A percentile compares a stretch with the other conserved stretches of the same genome.
Conservation (phyloP, 1,284 basidiomycete genomes). For the Trametes versicolor region DNA sequence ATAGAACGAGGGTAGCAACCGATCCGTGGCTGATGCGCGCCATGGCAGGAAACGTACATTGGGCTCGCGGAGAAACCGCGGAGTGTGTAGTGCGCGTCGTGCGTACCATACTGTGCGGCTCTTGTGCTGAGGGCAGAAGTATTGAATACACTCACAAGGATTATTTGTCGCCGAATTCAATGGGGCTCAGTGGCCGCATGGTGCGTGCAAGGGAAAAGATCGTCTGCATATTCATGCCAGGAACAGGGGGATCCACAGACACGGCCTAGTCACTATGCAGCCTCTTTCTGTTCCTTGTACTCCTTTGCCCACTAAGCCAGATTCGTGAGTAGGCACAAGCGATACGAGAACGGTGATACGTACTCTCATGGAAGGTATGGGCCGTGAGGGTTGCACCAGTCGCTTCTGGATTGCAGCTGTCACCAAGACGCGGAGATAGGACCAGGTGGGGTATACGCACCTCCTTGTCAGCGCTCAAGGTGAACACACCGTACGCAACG, state of each 20-base stretch:
- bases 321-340: background rate
- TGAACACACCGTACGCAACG: constrained; percentile 67
- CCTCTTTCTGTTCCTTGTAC: constrained; percentile 29
- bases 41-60: background rate
- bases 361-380: constrained; percentile 74
- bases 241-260: constrained; percentile 6
- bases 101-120: background rate
- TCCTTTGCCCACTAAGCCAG: constrained; percentile 29
- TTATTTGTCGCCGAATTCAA: background rate
- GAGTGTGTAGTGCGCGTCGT: background rate
- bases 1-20: background rate
- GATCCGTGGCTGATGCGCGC: background rate
- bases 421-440: background rate
- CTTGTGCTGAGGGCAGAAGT: background rate
- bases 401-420: constrained; percentile 32
- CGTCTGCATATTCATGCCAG: background rate
- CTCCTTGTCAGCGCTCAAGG: constrained; percentile 70
- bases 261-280: constrained; percentile 2
- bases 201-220: background rate
- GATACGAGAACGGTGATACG: constrained; percentile 30
- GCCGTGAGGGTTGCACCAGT: constrained; percentile 55
- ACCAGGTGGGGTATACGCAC: constrained; percentile 46
- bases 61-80: constrained; percentile 1
- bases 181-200: background rate
- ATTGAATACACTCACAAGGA: background rate